Percentiles rank a stretch among this genome's conserved stretches.
These are phyloP conservation scores for Kodamaea jinghongensis DNA, from an alignment of 805 yeast species.

Conservation along the genomic window DNA sequence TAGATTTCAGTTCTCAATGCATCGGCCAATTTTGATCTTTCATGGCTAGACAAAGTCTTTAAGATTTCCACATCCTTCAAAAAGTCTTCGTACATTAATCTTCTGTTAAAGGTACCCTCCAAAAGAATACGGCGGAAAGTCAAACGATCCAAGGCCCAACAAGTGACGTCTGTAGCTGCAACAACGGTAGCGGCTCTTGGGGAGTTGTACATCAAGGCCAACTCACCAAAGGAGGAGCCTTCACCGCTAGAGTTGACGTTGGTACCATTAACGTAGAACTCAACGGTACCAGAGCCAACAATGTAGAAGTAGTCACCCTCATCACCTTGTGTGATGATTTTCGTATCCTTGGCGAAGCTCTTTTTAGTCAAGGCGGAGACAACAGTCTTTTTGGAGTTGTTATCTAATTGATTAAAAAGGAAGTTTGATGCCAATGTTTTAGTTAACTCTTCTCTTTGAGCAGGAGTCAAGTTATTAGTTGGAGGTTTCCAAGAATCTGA, in stretches of 20 bases:
- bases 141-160: conserved; percentile 90
- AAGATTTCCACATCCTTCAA: conserved; percentile 83
- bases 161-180: conserved; percentile 60
- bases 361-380: conserved; percentile 82
- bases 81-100: conserved; percentile 86
- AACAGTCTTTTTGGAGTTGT: conserved; percentile 71
- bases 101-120: conserved; percentile 87
- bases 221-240: conserved; percentile 93
- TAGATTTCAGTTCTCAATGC: conserved; percentile 80
- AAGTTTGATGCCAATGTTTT: conserved; percentile 77
- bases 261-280: conserved; percentile 67
- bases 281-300: conserved; percentile 81
- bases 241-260: conserved; percentile 74
- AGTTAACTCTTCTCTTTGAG: conserved; percentile 67
- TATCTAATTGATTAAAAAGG: conserved; percentile 79
- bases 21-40: conserved; percentile 90
- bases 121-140: conserved; percentile 89
- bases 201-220: conserved; percentile 95
- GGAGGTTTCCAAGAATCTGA: conserved; percentile 74
- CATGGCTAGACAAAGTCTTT: conserved; percentile 67
- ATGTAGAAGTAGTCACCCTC: conserved; percentile 92
- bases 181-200: conserved; percentile 95
- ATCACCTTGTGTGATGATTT: conserved; percentile 85
- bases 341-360: conserved; percentile 52
- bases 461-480: conserved; percentile 55